Evolutionary conservation across 257 asterid species (phyloP).

Genomic region (Primulina eburnea): DNA sequence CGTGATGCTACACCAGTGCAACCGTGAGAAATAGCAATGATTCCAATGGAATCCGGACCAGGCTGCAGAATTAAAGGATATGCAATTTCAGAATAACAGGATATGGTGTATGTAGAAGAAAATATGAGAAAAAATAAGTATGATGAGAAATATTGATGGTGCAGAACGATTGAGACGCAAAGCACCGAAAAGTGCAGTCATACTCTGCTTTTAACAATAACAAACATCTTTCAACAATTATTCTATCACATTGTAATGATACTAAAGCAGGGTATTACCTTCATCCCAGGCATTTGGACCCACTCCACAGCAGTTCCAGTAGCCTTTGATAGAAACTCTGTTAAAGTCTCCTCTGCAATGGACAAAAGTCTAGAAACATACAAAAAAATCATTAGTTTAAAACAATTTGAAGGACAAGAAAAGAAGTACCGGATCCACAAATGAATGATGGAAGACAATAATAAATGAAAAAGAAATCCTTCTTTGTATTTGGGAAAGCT

Average conservation of each 20-base stretch:
- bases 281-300: slow-evolving; percentile 72
- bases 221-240: not conserved
- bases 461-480: not conserved
- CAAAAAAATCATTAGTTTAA: slow-evolving; percentile 4
- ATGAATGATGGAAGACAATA: not conserved
- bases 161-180: not conserved
- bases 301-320: slow-evolving; percentile 68
- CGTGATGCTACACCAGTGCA: slow-evolving; percentile 99
- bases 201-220: not conserved
- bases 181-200: not conserved
- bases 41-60: slow-evolving; percentile 99
- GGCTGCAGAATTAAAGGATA: slow-evolving; percentile 48
- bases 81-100: not conserved
- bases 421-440: not conserved
- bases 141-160: not conserved
- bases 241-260: not conserved
- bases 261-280: slow-evolving; percentile 29
- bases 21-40: slow-evolving; percentile 98
- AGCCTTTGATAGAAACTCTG: slow-evolving; percentile 64
- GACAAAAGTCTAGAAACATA: slow-evolving; percentile 47
- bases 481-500: not conserved
- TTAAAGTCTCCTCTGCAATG: slow-evolving; percentile 60
- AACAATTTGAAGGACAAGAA: not conserved
- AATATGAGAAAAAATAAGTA: not conserved
- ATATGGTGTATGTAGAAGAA: not conserved